Conservation (phyloP, 2,329 filamentous ascomycete species). For the Cytospora paraplurivora region DNA sequence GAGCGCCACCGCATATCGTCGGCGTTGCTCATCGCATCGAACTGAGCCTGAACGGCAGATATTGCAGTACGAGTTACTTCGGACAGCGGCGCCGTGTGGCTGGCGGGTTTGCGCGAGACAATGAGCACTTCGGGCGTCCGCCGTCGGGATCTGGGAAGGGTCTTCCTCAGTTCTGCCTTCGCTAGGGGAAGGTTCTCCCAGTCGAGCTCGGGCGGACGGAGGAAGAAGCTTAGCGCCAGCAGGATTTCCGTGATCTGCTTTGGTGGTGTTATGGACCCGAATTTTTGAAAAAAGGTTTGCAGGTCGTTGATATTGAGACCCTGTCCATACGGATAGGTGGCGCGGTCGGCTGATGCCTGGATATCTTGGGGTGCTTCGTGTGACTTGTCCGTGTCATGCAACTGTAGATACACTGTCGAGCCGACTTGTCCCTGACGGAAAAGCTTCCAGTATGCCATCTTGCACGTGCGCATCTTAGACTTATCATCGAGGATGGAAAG, state of each 20-base stretch:
- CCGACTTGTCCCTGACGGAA: neutral
- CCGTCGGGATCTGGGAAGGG: neutral
- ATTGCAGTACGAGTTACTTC: neutral
- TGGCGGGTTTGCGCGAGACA: neutral
- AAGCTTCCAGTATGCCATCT: slow-evolving; percentile 5
- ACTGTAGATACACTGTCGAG: neutral
- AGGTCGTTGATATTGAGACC: neutral
- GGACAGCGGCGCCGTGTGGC: neutral
- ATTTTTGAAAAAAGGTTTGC: neutral
- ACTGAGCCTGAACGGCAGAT: neutral
- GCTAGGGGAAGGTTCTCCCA: neutral
- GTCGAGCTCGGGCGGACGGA: neutral
- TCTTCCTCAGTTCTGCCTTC: neutral
- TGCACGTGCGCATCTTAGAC: neutral
- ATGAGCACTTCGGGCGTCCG: neutral
- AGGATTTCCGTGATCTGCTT: neutral
- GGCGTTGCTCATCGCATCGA: neutral
- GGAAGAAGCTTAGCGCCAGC: neutral
- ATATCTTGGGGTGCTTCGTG: neutral
- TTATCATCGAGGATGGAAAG: neutral
- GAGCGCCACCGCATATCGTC: neutral
- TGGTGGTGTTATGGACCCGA: neutral
- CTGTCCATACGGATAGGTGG: neutral
- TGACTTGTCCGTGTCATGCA: neutral
- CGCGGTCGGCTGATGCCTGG: neutral